Conservation (phyloP, 2,329 filamentous ascomycete genomes). For the Sporothrix variecibatus region DNA sequence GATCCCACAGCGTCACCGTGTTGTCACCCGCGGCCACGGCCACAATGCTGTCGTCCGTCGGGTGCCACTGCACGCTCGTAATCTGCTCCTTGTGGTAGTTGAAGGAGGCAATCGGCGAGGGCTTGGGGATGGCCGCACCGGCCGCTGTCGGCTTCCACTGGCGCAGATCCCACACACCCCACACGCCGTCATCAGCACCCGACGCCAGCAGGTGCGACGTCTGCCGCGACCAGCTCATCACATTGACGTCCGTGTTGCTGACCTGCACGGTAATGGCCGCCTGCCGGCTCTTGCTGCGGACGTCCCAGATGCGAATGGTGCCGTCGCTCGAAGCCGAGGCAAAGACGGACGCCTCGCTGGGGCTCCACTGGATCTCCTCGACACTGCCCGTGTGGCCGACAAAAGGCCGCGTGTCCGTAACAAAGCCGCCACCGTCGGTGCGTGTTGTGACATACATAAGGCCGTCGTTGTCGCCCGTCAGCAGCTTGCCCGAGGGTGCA, state of each 20-base stretch:
- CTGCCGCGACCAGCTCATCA: conserved; percentile 90
- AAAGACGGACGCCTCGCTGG: conserved; percentile 89
- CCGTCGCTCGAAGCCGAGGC: conserved; percentile 92
- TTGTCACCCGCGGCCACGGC: conserved; percentile 90
- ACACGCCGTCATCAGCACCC: conserved; percentile 88
- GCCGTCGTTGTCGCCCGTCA: conserved; percentile 90
- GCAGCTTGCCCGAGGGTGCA: conserved; percentile 77
- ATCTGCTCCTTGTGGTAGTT: conserved; percentile 96
- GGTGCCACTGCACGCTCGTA: conserved; percentile 95
- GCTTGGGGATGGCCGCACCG: conserved; percentile 47
- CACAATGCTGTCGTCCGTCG: conserved; percentile 93
- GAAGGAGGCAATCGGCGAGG: conserved; percentile 85
- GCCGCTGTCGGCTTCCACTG: conserved; percentile 77
- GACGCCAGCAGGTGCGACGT: conserved; percentile 88
- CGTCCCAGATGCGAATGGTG: conserved; percentile 94
- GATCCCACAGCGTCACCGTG: conserved; percentile 93
- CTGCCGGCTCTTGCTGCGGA: conserved; percentile 83
- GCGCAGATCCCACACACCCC: conserved; percentile 94
- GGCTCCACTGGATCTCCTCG: conserved; percentile 97
- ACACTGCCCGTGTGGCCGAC: conserved; percentile 81
- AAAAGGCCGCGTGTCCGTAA: conserved; percentile 81
- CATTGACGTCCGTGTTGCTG: conserved; percentile 86
- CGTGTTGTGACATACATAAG: conserved; percentile 85
- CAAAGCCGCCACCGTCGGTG: conserved; percentile 84
- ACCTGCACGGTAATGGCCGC: conserved; percentile 86